These are phyloP conservation scores for Penicillium salamii DNA, from an alignment of 495 filamentous ascomycete genomes.

Conservation along the genomic window DNA sequence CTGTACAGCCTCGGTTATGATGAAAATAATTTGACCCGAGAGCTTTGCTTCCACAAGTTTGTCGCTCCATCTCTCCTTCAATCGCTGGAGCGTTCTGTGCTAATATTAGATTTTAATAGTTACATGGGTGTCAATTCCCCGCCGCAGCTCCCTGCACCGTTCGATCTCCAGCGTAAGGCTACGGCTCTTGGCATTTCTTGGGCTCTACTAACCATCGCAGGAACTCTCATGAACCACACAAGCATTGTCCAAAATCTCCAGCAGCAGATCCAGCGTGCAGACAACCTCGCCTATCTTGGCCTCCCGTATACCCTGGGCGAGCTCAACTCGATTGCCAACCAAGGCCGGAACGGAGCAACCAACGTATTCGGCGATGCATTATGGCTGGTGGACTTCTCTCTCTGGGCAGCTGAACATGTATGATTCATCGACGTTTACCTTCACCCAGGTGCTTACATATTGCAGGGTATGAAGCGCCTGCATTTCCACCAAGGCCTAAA, in stretches of 20 bases:
- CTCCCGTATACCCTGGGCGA: conserved; percentile 13
- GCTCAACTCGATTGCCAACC: conserved; percentile 16
- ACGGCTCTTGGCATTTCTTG: too few species aligned
- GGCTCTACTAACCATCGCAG: neutral
- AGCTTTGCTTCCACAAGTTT: conserved; percentile 18
- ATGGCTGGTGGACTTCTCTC: conserved; percentile 17
- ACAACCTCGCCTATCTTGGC: conserved; percentile 14
- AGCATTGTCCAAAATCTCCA: conserved; percentile 11
- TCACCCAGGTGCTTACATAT: neutral
- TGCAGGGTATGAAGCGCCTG: conserved; percentile 18
- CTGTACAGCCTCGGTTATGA: conserved; percentile 16
- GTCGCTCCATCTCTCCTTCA: neutral
- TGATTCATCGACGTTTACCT: neutral
- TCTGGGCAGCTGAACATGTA: conserved; percentile 20
- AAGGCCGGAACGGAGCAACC: conserved; percentile 11
- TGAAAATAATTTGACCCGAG: conserved; percentile 11
- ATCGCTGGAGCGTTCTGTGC: too few species aligned
- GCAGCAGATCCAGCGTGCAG: conserved; percentile 9
- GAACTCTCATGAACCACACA: conserved; percentile 19
- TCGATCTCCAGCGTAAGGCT: conserved; percentile 12
- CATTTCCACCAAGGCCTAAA: conserved; percentile 22
- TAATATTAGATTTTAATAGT: neutral
- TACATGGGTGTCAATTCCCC: conserved; percentile 13
- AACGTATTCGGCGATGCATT: conserved; percentile 18
- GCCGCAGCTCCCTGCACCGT: neutral